Conservation (phyloP, 2,329 filamentous ascomycete species). For the Erysiphe pulchra region DNA sequence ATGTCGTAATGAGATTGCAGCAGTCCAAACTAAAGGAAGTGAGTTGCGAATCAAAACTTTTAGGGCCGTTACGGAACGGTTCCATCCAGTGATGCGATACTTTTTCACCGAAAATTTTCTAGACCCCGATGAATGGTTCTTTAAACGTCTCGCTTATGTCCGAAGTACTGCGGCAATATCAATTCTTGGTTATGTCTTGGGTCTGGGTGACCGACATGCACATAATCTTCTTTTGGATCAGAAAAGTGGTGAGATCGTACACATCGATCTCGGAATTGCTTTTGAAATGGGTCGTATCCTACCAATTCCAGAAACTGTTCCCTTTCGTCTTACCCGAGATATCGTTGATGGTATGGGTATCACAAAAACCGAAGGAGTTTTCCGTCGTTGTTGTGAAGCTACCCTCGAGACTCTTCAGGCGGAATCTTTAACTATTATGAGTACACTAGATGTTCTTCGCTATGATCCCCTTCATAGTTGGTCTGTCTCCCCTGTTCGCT, state of each 20-base stretch:
- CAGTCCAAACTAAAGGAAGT: conserved; percentile 41
- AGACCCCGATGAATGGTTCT: conserved; percentile 92
- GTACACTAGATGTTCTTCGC: conserved; percentile 86
- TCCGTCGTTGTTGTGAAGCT: conserved; percentile 94
- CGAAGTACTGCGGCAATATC: conserved; percentile 84
- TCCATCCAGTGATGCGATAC: conserved; percentile 82
- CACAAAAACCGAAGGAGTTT: conserved; percentile 84
- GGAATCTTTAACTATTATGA: conserved; percentile 95
- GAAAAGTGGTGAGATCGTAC: conserved; percentile 75
- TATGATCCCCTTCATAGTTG: conserved; percentile 94
- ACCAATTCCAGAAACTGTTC: conserved; percentile 82
- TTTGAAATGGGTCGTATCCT: conserved; percentile 94
- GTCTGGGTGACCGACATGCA: conserved; percentile 79
- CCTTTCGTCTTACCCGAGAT: conserved; percentile 81
- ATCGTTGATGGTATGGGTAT: conserved; percentile 95
- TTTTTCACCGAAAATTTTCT: conserved; percentile 93
- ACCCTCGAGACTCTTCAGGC: conserved; percentile 85
- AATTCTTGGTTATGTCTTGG: conserved; percentile 79
- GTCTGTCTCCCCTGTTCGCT: conserved; percentile 52
- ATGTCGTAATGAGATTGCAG: conserved; percentile 57
- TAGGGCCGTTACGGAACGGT: conserved; percentile 51
- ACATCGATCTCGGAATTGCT: conserved; percentile 89
- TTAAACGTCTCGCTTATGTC: conserved; percentile 68
- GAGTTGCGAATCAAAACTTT: conserved; percentile 52
- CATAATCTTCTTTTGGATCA: conserved; percentile 91